A percentile compares a stretch with the other conserved stretches of the same genome.
Conservation (phyloP, 768 basidiomycete genomes). For the Suillus decipiens region DNA sequence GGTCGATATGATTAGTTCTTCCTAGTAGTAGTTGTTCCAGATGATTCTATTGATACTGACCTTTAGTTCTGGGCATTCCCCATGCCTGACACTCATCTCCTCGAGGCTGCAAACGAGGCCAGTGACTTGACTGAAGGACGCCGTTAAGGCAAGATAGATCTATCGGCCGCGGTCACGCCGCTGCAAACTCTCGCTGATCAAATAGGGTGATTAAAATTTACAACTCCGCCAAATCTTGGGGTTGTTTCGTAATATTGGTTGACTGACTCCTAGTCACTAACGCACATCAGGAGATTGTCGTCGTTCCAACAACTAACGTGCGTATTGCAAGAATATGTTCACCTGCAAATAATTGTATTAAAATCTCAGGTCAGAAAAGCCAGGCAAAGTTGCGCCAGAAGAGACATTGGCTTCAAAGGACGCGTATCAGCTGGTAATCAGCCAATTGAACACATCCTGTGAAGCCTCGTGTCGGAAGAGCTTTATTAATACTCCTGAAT, state of each 20-base stretch:
- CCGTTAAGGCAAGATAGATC: constrained; percentile 63
- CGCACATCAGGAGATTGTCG: not conserved
- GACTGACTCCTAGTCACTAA: not conserved
- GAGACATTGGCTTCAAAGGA: constrained; percentile 3
- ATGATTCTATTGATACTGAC: no score
- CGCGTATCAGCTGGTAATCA: not conserved
- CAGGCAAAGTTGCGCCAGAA: not conserved
- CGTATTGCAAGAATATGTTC: not conserved
- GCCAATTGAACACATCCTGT: constrained; percentile 7
- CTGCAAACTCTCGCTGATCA: constrained; percentile 36
- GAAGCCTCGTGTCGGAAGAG: constrained; percentile 7
- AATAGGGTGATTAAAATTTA: constrained; percentile 44
- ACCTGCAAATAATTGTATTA: not conserved
- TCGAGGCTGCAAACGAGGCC: constrained; percentile 72
- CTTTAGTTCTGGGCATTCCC: constrained; percentile 79
- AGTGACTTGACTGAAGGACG: constrained; percentile 83
- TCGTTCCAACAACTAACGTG: not conserved
- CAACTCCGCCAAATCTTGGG: constrained; percentile 28
- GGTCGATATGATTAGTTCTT: not conserved
- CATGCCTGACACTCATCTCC: constrained; percentile 58
- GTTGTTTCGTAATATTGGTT: constrained; percentile 11
- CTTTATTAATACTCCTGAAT: not conserved
- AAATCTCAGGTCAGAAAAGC: not conserved
- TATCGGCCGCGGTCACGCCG: constrained; percentile 37
- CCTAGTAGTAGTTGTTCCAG: constrained; percentile 14